Conservation (phyloP, 106 monocot species). For the Dioscorea zingiberensis region DNA sequence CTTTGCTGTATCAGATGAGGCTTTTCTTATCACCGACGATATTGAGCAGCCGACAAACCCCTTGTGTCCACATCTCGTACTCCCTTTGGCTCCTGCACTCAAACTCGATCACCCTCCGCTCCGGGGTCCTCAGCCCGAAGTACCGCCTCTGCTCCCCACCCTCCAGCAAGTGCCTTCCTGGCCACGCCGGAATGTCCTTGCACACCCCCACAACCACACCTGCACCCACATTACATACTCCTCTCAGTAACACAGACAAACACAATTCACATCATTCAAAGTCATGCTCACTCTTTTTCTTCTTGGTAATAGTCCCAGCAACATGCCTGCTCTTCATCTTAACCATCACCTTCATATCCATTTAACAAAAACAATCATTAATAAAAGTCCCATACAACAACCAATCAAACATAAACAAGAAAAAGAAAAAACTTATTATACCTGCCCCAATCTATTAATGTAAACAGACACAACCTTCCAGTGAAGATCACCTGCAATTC, state of each 20-base stretch:
- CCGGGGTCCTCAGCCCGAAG: constrained; percentile 80
- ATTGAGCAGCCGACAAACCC: constrained; percentile 54
- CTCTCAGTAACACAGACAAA: background rate
- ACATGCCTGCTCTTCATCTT: constrained; percentile 97
- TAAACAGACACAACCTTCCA: constrained; percentile 89
- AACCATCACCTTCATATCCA: constrained; percentile 59
- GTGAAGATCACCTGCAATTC: constrained; percentile 65
- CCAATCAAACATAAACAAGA: background rate
- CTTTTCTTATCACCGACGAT: constrained; percentile 31
- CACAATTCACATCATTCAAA: constrained; percentile 21
- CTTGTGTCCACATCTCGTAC: constrained; percentile 84
- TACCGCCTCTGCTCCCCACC: constrained; percentile 71
- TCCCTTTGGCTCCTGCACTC: constrained; percentile 80
- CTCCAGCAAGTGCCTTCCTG: constrained; percentile 80
- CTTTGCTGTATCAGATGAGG: background rate
- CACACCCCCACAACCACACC: constrained; percentile 65
- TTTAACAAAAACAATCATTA: background rate
- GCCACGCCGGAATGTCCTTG: constrained; percentile 74
- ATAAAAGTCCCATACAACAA: too few species aligned
- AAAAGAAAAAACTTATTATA: background rate
- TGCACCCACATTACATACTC: constrained; percentile 15
- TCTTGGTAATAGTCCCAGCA: constrained; percentile 90
- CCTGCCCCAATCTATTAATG: constrained; percentile 69
- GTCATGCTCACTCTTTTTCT: constrained; percentile 72
- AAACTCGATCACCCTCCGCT: constrained; percentile 78